Evolutionary conservation across 2,329 filamentous ascomycete species (phyloP), one percentile per base, ranked within the genome.

Genomic region (Claviceps cyperi): DNA sequence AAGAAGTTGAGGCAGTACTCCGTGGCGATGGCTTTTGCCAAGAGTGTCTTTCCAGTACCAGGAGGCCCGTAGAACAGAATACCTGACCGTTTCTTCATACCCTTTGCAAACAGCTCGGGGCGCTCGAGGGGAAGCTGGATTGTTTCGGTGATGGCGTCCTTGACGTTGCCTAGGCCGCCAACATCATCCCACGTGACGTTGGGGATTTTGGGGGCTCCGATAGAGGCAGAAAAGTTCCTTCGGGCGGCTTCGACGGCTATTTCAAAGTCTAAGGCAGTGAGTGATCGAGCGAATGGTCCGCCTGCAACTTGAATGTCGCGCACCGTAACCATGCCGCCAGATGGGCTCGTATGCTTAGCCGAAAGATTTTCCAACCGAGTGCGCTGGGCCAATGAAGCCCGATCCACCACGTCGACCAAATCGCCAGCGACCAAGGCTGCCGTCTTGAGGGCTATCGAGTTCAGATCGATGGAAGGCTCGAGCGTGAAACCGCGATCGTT

Each of bases 101-200:
- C 92, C 71, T 91, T 94, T 35, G 90, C 90, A 60, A 97, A 97
- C 1, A 97, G 76, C 64, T 97, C 92, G 1, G 91, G 91, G 9
- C 90, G 77, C 54, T 94, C 87, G 1, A 97, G 77, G 0, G 91
- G 92, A 37, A 97, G 74, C 64, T 96, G 91, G 49, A 97, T 97
- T 0, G 92, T 97, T 66, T 97, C 92, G 64, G 88, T 86, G 49
- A 97, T 84, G n/a, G 91, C 90, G 57, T 95, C 89, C 70, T 97
- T 97, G 64, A 97, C 90, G 59, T 95, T 89, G 32, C 84, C 82
- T 35, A 97, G 75, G 47, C 92, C 91, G 65, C 91, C 91, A 19
- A 98, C 91, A 64, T 98, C 91, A 57, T 91, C 84, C 91, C 91
- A 98, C 21, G 84, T 84, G 6, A 98, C 92, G 55, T 95, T 96